These are phyloP conservation scores for Lipomyces japonicus DNA, from an alignment of 805 yeast genomes.

Conservation along the genomic window DNA sequence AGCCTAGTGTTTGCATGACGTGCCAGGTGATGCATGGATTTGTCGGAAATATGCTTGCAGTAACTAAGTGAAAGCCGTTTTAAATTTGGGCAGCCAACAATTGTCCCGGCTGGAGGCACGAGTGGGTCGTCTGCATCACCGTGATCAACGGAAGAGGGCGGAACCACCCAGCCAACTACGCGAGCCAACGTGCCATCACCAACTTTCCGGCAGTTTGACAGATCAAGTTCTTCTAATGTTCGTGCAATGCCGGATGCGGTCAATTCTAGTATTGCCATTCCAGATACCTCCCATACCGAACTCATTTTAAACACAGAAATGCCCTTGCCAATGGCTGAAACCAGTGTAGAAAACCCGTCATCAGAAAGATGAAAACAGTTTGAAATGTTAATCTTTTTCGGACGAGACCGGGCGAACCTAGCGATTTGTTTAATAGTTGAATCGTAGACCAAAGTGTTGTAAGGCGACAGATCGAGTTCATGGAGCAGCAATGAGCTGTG, in stretches of 20 bases:
- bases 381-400: constrained; percentile 56
- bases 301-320: constrained; percentile 56
- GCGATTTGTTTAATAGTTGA: constrained; percentile 54
- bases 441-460: constrained; percentile 61
- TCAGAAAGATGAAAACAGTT: constrained; percentile 76
- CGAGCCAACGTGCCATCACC: constrained; percentile 68
- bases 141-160: constrained; percentile 16
- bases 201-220: constrained; percentile 70
- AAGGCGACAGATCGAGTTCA: constrained; percentile 55
- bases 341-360: constrained; percentile 66
- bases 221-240: constrained; percentile 55
- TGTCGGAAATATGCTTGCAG: constrained; percentile 71
- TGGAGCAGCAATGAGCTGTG: constrained; percentile 53
- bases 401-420: constrained; percentile 63
- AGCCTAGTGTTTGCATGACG: constrained; percentile 54
- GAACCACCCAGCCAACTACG: constrained; percentile 53
- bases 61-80: constrained; percentile 58
- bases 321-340: constrained; percentile 67
- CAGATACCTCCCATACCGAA: constrained; percentile 72
- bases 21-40: constrained; percentile 60
- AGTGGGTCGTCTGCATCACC: neutral
- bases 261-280: constrained; percentile 78
- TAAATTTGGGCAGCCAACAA: constrained; percentile 58
- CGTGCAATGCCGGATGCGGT: constrained; percentile 63
- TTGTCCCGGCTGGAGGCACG: constrained; percentile 23